Base-by-base conservation (phyloP, 2,329 filamentous ascomycete genomes). In the Alternaria arbusti region DNA sequence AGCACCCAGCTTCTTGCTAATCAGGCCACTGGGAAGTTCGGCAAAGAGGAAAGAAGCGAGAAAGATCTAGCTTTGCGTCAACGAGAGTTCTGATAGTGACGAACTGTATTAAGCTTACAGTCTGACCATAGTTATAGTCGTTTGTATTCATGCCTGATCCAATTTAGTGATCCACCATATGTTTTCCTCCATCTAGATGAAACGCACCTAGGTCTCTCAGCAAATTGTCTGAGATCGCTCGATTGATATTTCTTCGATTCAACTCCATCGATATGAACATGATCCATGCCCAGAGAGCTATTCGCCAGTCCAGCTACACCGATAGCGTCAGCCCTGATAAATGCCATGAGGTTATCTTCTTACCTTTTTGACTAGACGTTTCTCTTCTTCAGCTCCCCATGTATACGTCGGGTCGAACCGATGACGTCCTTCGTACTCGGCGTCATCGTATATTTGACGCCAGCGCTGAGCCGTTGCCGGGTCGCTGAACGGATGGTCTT, bases 1-100 rank as follows among this genome's bases (percentile, higher is more conserved):
- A 0, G 84, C 83, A 10, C 85, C 84, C 8, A 86, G 69, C 56
- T 84, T 84, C 74, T 86, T 86, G 59, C 82, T 85, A 54, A 86
- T 76, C 4, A 86, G 73, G 15, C 83, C 83, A 51, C 83, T 84
- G 4, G 84, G 84, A 0, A 86, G 72, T 47, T 86, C 84, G 5
- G 84, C 83, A 1, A 80, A 78, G 2, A 86, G 76, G 59, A 86
- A 86, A 0, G 78, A 77, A 0, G 83, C 74, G 1, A 76, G 65
- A 30, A 76, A 76, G 2, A 77, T 74, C 65, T 72, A 61, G 11
- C 32, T n/a, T 44, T 5, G 46, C 28, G 8, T 70, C 9, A 71
- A 66, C 57, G 12, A 10, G 10, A 30, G 13, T 1, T 43, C 6
- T 12, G 6, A 9, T 8, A 51, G 11, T 5, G 6, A 2, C 7